These are phyloP conservation scores for Plasmodium cynomolgi DNA, from an alignment of 169 alveolate species.

Conservation along the genomic window DNA sequence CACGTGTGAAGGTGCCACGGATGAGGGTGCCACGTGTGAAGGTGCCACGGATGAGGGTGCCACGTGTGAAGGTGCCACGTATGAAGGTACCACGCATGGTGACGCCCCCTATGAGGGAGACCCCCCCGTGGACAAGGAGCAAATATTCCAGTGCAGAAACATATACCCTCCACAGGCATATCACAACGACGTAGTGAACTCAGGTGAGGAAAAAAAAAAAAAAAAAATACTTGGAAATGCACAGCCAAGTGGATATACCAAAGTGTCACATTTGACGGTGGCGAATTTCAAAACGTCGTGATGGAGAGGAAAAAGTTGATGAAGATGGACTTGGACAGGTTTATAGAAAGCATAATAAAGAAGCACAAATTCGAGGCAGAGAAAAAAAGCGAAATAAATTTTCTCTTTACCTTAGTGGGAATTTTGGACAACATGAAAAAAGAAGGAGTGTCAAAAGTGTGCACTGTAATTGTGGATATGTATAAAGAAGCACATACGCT, in stretches of 20 bases:
- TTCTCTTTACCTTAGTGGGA: conserved; percentile 22
- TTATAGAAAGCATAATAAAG: conserved; percentile 1
- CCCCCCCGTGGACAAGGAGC: not conserved
- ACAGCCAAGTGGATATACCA: conserved; percentile 7
- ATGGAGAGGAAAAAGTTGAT: conserved; percentile 20
- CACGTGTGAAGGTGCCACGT: not conserved
- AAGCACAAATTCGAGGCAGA: conserved; percentile 10
- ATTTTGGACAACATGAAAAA: conserved; percentile 27
- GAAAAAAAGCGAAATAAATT: conserved; percentile 32
- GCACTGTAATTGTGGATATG: conserved; percentile 16
- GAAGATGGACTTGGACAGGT: conserved; percentile 29
- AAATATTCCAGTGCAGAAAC: conserved; percentile 19
- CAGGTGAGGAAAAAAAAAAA: not conserved
- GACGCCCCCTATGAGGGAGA: not conserved
- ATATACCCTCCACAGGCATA: conserved; percentile 2
- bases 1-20: not conserved
- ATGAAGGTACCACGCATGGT: not conserved
- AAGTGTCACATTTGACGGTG: not conserved
- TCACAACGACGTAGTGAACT: not conserved
- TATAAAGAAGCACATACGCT: conserved; percentile 15
- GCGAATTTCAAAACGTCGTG: not conserved
- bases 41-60: not conserved
- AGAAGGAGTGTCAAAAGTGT: conserved; percentile 59
- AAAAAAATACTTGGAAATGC: not conserved
- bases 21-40: not conserved